phyloP scores from a whole-genome alignment of 2,329 filamentous ascomycete species.

The Colletotrichum shisoi region DNA sequence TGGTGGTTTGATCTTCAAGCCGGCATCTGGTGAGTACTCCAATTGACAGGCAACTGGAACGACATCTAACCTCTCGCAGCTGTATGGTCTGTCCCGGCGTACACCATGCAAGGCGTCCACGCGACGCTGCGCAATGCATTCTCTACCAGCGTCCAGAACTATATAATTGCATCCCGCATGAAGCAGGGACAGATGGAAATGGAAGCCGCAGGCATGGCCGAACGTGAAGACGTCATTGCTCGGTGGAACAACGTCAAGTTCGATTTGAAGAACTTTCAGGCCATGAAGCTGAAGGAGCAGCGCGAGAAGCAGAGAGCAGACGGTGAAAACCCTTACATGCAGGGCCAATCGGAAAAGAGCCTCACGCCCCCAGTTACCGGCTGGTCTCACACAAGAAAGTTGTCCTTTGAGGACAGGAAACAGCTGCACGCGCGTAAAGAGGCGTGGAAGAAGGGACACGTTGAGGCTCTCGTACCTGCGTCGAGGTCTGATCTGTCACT shows the following conservation, averaged over 20 bases:
- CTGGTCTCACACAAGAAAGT: constrained; percentile 58
- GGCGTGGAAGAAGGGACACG: constrained; percentile 51
- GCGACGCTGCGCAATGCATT: constrained; percentile 77
- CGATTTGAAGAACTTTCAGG: constrained; percentile 68
- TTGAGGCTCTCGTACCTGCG: constrained; percentile 41
- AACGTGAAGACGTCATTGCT: constrained; percentile 69
- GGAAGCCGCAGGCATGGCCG: constrained; percentile 60
- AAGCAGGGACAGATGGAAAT: constrained; percentile 77
- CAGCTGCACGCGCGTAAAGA: constrained; percentile 59
- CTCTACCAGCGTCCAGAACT: constrained; percentile 75
- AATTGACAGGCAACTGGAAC: neutral
- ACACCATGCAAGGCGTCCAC: constrained; percentile 82
- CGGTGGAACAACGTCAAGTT: constrained; percentile 70
- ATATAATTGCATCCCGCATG: constrained; percentile 79
- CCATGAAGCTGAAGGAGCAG: constrained; percentile 59
- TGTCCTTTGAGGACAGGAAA: constrained; percentile 61
- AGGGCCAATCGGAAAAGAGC: constrained; percentile 23
- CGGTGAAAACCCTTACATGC: constrained; percentile 41
- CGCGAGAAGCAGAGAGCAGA: constrained; percentile 45
- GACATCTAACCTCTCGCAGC: constrained; percentile 49
- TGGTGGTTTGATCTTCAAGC: constrained; percentile 81
- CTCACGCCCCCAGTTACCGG: constrained; percentile 51
- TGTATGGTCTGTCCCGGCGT: constrained; percentile 77
- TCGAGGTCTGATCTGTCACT: constrained; percentile 38
- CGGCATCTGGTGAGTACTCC: constrained; percentile 71